Evolutionary conservation across 2,329 filamentous ascomycete genomes (phyloP), one percentile per base, ranked within the genome.

Genomic region (Daldinia sp.): DNA sequence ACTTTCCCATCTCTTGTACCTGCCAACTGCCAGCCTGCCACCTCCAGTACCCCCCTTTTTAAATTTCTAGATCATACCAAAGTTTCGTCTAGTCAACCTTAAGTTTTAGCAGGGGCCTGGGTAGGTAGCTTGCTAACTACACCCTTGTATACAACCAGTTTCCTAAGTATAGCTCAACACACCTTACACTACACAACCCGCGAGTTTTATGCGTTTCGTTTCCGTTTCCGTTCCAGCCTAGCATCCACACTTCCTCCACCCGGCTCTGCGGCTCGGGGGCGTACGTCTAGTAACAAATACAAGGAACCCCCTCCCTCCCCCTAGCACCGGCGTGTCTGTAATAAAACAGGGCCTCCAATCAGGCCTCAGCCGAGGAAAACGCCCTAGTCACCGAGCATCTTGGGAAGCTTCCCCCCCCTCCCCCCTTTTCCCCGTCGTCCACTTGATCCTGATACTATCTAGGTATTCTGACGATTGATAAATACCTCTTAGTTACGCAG

Each of bases 141-240:
- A n/a, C n/a, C n/a, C n/a, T n/a, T n/a, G n/a, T n/a, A n/a, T n/a
- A n/a, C n/a, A n/a, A n/a, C n/a, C n/a, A n/a, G n/a, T n/a, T n/a
- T n/a, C n/a, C 39, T 25, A n/a, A 23, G 37, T 41, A 13, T 41
- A 41, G 37, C 17, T 17, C 13, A 15, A 19, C 34, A 23, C 25
- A 21, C n/a, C 25, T 25, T 29, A 47, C 8, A 19, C 17, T 4
- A 37, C n/a, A 13, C 29, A 17, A 34, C 41, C 48, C n/a, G 58
- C 48, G 53, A 64, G 50, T 54, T 59, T 65, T 55, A 65, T 65
- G 62, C 62, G 62, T 65, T 65, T 65, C 62, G 62, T 55, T 62
- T 61, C 58, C 51, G 57, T 64, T 64, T 49, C 58, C 51, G 57
- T 64, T 64, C 53, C 52, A 64, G 61, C 35, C 48, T 37, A 19